These are phyloP conservation scores for Gaertneriomyces semiglobifer DNA, from an alignment of 192 early-diverging fungal genomes.

Conservation along the genomic window DNA sequence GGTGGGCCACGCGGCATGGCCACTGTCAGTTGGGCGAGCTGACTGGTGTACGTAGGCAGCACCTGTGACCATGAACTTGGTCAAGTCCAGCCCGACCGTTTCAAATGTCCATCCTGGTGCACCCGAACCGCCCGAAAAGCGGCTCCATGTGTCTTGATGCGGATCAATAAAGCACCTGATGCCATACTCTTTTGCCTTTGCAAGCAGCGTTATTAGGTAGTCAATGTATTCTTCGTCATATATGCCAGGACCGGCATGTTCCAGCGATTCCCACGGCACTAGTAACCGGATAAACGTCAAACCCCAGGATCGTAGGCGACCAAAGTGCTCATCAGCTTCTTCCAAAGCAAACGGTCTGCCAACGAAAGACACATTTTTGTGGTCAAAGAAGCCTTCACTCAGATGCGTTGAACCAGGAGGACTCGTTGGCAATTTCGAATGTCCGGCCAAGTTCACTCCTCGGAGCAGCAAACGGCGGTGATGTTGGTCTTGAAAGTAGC, in stretches of 20 bases:
- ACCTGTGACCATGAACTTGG: slow-evolving; percentile 68
- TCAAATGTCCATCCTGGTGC: slow-evolving; percentile 89
- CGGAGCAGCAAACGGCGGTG: slow-evolving; percentile 44
- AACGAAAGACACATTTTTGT: slow-evolving; percentile 72
- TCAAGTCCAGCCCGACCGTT: slow-evolving; percentile 69
- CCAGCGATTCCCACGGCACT: slow-evolving; percentile 76
- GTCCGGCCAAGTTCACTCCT: slow-evolving; percentile 77
- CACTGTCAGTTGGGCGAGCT: slow-evolving; percentile 19
- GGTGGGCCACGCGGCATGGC: slow-evolving; percentile 75
- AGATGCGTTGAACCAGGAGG: slow-evolving; percentile 68
- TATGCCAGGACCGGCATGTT: slow-evolving; percentile 74
- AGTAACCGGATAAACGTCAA: slow-evolving; percentile 73
- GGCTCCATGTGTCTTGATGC: slow-evolving; percentile 74
- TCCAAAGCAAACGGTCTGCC: slow-evolving; percentile 73
- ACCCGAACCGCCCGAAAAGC: slow-evolving; percentile 76
- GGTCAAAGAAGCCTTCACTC: slow-evolving; percentile 63
- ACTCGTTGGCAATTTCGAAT: slow-evolving; percentile 69
- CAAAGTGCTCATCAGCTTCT: slow-evolving; percentile 73
- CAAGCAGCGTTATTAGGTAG: slow-evolving; percentile 64
- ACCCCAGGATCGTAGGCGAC: slow-evolving; percentile 69
- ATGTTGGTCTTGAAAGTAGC: slow-evolving; percentile 37
- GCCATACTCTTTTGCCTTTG: slow-evolving; percentile 66
- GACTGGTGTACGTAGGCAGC: slow-evolving; percentile 74
- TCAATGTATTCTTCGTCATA: slow-evolving; percentile 83
- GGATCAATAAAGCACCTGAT: slow-evolving; percentile 85